A percentile compares a stretch with the other conserved stretches of the same genome.
Evolutionary conservation across 208 protist species (phyloP).

Genomic region (Porcisia hertigi): DNA sequence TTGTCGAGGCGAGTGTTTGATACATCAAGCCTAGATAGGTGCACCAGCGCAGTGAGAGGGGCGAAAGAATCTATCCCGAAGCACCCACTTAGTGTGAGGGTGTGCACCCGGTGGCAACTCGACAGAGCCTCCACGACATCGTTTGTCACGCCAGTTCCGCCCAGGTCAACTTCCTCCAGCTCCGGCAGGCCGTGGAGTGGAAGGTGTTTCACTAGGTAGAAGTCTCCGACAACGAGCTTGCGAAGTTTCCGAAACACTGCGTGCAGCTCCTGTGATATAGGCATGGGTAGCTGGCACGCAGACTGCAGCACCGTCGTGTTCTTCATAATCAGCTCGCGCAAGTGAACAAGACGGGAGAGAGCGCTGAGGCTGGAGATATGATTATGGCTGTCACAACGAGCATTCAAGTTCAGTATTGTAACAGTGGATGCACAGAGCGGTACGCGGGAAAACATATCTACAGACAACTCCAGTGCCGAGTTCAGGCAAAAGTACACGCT

Average conservation of each 20-base stretch:
- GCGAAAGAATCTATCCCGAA: slow-evolving; percentile 12
- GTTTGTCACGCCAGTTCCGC: slow-evolving; percentile 20
- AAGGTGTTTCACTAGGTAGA: slow-evolving; percentile 30
- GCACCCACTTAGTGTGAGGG: slow-evolving; percentile 23
- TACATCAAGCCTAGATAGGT: slow-evolving; percentile 12
- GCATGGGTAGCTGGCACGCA: slow-evolving; percentile 13
- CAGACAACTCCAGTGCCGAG: slow-evolving; percentile 13
- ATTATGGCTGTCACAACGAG: slow-evolving; percentile 26
- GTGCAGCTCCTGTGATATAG: slow-evolving; percentile 25
- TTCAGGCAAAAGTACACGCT: slow-evolving; percentile 28
- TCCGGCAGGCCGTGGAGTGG: slow-evolving; percentile 18
- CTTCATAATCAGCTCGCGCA: slow-evolving; percentile 36
- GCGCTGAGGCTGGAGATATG: slow-evolving; percentile 26
- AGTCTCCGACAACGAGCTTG: slow-evolving; percentile 31
- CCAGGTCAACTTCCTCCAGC: slow-evolving; percentile 28
- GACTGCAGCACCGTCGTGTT: slow-evolving; percentile 24
- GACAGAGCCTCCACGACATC: slow-evolving; percentile 16
- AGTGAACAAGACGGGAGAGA: slow-evolving; percentile 21
- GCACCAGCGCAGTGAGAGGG: slow-evolving; percentile 3
- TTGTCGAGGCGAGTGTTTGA: slow-evolving; percentile 18
- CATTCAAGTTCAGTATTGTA: slow-evolving; percentile 24
- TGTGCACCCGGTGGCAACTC: slow-evolving; percentile 19
- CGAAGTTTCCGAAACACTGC: slow-evolving; percentile 26
- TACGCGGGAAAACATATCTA: slow-evolving; percentile 29
- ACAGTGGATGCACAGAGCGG: slow-evolving; percentile 29